Conservation (phyloP, 1,139 yeast species). For the Diutina pseudorugosa region DNA sequence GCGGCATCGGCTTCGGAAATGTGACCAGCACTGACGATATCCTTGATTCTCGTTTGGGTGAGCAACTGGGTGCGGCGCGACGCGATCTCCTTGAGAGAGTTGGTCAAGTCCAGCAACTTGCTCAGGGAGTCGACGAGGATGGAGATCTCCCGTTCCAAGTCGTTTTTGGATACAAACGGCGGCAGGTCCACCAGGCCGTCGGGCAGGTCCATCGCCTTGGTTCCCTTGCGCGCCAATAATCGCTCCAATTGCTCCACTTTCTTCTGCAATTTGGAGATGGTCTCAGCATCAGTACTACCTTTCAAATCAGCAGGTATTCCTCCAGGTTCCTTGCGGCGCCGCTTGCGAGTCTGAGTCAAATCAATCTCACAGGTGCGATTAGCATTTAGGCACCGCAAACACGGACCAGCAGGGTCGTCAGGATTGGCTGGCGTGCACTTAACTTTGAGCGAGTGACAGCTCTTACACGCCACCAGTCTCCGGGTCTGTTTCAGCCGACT, state of each 20-base stretch:
- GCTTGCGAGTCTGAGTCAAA: slow-evolving; percentile 44
- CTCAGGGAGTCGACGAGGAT: slow-evolving; percentile 15
- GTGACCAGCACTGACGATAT: slow-evolving; percentile 36
- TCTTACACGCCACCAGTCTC: slow-evolving; percentile 47
- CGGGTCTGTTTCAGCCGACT: neutral
- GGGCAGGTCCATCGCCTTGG: neutral
- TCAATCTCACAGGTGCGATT: slow-evolving; percentile 59
- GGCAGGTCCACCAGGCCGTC: slow-evolving; percentile 12
- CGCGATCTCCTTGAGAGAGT: slow-evolving; percentile 20
- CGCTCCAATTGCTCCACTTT: slow-evolving; percentile 1
- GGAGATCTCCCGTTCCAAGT: slow-evolving; percentile 25
- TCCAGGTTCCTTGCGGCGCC: slow-evolving; percentile 18
- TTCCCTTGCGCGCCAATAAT: neutral
- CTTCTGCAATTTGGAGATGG: slow-evolving; percentile 4
- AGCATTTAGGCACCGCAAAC: slow-evolving; percentile 61
- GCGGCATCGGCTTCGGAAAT: slow-evolving; percentile 39
- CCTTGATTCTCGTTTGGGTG: slow-evolving; percentile 15
- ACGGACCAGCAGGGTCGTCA: slow-evolving; percentile 47
- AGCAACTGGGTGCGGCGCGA: slow-evolving; percentile 26
- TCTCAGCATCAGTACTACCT: neutral
- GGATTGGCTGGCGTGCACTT: slow-evolving; percentile 68
- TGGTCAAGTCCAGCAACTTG: slow-evolving; percentile 24
- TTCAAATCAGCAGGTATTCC: neutral
- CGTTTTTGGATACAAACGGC: slow-evolving; percentile 19
- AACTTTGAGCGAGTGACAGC: slow-evolving; percentile 72